Percentiles rank a stretch among this genome's conserved stretches.
Conservation (phyloP, 1,284 basidiomycete species). For the Cutaneotrichosporon cavernicola region DNA sequence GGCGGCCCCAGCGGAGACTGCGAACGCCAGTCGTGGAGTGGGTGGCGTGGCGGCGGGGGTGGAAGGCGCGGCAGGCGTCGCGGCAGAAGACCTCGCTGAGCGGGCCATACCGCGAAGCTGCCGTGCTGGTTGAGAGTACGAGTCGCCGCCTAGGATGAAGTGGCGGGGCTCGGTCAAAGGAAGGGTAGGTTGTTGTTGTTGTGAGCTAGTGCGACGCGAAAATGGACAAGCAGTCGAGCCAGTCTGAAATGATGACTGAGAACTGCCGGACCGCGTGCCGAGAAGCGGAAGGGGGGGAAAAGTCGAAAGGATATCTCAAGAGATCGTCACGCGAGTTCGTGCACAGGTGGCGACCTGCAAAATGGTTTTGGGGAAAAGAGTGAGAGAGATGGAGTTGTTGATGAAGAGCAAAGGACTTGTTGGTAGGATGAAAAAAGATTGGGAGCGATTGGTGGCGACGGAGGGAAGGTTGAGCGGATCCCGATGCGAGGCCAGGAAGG, state of each 20-base stretch:
- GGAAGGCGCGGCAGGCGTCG: conserved; percentile 19
- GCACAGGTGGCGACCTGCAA: background rate
- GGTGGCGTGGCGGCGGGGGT: conserved; percentile 14
- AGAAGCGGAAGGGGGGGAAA: background rate
- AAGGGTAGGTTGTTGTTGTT: background rate
- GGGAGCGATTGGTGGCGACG: background rate
- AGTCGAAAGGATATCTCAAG: background rate
- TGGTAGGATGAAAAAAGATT: background rate
- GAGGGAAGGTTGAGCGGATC: background rate
- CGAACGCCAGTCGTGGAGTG: conserved; percentile 7
- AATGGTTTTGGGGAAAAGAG: background rate
- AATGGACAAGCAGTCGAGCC: background rate
- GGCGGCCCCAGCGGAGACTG: conserved; percentile 10
- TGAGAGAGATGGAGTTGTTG: background rate
- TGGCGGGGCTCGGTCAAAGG: conserved; percentile 3
- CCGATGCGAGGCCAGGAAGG: background rate
- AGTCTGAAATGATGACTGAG: background rate
- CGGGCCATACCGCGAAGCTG: conserved; percentile 28
- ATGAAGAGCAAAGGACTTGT: background rate
- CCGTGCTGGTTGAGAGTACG: background rate
- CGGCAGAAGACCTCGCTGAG: conserved; percentile 19
- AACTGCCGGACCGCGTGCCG: background rate
- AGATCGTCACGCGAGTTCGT: background rate
- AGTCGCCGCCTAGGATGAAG: background rate
- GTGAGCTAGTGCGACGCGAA: background rate